Evolutionary conservation across 495 filamentous ascomycete species (phyloP), one percentile per base, ranked within the genome.

Genomic region (Trichocladium antarcticum): DNA sequence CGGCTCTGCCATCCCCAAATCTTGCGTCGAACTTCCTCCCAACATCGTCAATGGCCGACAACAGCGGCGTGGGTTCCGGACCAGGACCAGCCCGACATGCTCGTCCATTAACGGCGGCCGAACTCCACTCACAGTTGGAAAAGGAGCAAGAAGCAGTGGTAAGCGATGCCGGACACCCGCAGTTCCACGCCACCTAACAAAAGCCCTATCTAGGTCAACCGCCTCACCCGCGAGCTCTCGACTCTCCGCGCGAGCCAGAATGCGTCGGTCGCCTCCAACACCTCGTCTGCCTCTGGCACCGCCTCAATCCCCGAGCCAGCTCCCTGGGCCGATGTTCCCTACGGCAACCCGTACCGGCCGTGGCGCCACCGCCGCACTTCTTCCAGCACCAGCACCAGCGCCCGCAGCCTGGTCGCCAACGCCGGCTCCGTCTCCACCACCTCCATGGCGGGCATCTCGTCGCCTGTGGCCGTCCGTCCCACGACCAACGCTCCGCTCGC

Each of bases 61-160:
- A 80, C 55, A 74, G 72, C 5, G 76, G 74, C 15, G 74, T 78
- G 35, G 78, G 74, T 40, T 59, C 71, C 19, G 80, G 79, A 3
- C 81, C 83, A 65, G 87, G 75, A 16, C 87, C 77, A 51, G 49
- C 88, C 53, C 80, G 89, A 56, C 88, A 90, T 55, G 87, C 89
- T 0, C 76, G 85, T 40, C 89, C 88, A 0, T 64, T 94, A 51
- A 94, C 89, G 0, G 82, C 87, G 9, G 85, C 85, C 1, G 89
- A 95, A 60, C 70, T 96, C 34, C 87, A 95, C 66, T 67, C 83
- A 53, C 78, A 89, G 63, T 72, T 94, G 32, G 89, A 96, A 68
- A 87, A 89, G 59, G 89, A 95, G 58, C 89, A 96, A 59, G 89
- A 96, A 63, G 83, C 86, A n/a, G 81, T 95, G 58, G 89, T 90